phyloP scores from a whole-genome alignment of 805 yeast genomes.

The Yarrowia phangngaensis region DNA sequence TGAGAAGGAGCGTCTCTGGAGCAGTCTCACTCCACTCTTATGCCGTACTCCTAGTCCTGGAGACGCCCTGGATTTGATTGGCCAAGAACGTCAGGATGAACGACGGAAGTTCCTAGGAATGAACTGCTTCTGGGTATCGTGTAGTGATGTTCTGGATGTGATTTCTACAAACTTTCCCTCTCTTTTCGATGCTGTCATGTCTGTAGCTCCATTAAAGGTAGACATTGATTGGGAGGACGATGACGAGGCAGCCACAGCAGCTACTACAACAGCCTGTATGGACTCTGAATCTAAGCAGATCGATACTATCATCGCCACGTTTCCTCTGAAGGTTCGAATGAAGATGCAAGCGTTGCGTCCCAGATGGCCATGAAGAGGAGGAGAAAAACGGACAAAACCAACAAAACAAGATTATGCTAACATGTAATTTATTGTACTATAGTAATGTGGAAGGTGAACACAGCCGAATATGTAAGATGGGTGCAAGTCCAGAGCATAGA shows the following conservation, averaged over 20 bases:
- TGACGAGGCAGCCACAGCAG: constrained; percentile 9
- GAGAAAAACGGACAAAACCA: constrained; percentile 1
- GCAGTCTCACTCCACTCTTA: constrained; percentile 36
- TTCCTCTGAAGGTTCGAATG: constrained; percentile 15
- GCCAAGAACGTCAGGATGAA: constrained; percentile 17
- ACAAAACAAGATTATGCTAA: too few species aligned
- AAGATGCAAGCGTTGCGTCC: constrained; percentile 20
- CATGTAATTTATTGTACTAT: constrained; percentile 26
- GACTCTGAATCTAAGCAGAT: constrained; percentile 20
- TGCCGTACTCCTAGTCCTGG: constrained; percentile 30
- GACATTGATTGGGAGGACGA: constrained; percentile 26
- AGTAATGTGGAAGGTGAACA: too few species aligned
- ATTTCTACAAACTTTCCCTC: constrained; percentile 3
- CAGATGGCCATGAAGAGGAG: constrained; percentile 14
- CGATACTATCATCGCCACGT: constrained; percentile 11
- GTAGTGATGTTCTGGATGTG: constrained; percentile 15
- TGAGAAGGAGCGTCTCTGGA: constrained; percentile 38
- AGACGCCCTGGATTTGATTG: constrained; percentile 1
- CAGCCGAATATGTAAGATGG: too few species aligned
- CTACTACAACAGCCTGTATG: constrained; percentile 7
- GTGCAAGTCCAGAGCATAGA: too few species aligned
- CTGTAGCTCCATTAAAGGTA: constrained; percentile 16
- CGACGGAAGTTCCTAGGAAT: constrained; percentile 21
- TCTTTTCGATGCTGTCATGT: constrained; percentile 15
- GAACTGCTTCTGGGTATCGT: constrained; percentile 26